Evolutionary conservation across 768 basidiomycete species (phyloP).

Genomic region (Auricularia heimuer): DNA sequence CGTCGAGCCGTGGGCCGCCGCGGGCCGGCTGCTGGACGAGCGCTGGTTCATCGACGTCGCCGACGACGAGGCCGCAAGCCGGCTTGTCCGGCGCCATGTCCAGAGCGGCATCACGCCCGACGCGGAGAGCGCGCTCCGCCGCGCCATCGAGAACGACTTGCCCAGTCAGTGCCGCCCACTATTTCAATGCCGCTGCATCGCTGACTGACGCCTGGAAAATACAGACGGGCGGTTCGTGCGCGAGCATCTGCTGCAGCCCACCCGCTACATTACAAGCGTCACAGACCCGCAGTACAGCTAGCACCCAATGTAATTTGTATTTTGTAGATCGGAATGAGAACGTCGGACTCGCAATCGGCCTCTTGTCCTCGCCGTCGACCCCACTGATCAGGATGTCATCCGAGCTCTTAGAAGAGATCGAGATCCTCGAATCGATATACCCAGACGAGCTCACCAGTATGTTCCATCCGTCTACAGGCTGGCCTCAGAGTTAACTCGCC

Average conservation of each 20-base stretch:
- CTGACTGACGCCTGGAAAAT: background rate
- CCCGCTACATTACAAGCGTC: background rate
- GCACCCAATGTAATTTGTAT: too few relatives aligned
- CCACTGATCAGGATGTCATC: slow-evolving; percentile 46
- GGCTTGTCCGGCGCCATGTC: slow-evolving; percentile 64
- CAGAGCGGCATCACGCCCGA: slow-evolving; percentile 62
- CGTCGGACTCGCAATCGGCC: background rate
- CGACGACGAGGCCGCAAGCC: slow-evolving; percentile 29
- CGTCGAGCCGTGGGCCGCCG: slow-evolving; percentile 62
- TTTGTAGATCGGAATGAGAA: too few relatives aligned
- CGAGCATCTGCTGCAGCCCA: background rate
- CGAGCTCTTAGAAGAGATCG: slow-evolving; percentile 77
- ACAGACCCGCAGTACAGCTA: background rate
- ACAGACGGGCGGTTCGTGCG: background rate
- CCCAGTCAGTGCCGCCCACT: slow-evolving; percentile 39
- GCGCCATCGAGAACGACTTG: slow-evolving; percentile 69
- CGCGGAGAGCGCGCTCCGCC: slow-evolving; percentile 51
- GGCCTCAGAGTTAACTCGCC: slow-evolving; percentile 34
- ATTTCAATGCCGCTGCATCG: background rate
- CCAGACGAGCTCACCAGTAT: slow-evolving; percentile 86
- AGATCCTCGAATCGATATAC: slow-evolving; percentile 95
- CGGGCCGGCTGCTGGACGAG: slow-evolving; percentile 59
- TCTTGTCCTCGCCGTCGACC: background rate
- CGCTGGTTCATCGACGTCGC: slow-evolving; percentile 65
- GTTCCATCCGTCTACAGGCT: slow-evolving; percentile 31